Base-by-base conservation (phyloP, 768 basidiomycete genomes). In the Rhizopogon vinicolor region DNA sequence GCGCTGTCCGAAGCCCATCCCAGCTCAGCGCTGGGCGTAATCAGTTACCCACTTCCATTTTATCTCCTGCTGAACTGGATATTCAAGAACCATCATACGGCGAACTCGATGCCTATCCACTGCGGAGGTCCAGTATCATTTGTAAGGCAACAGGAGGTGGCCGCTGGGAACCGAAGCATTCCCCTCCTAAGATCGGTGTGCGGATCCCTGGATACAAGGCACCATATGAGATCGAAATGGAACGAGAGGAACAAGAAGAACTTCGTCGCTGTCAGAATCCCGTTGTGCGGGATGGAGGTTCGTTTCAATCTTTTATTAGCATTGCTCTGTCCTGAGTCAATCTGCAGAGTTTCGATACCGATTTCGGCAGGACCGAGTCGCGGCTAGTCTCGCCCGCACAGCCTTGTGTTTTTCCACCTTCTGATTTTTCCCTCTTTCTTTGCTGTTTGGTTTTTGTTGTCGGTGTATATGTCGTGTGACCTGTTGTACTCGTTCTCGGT, bases 91-190 rank as follows among this genome's bases (percentile, higher is more conserved):
- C 75, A 53, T 82, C 82, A 1, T 83, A 81, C 54, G 87, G 87
- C 57, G 87, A 87, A 65, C 77, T 91, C 29, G 84, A 84, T 50
- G 79, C 85, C 1, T 91, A 91, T 61, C 89, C 89, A 2, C 80
- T 91, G 19, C 76, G 79, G 42, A 81, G 83, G 53, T 80, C 84
- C 3, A 82, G 80, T 61, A 74, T 79, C 48, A 76, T 89, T 13
- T 92, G 89, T 73, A 92, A 91, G 62, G 86, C 85, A 1, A 81
- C 82, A 18, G 89, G 90, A 44, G 88, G 88, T 13, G 89, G 89
- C 14, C 82, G 90, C 35, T 91, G 89, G 89, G 80, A 82, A 60
- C 89, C 90, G 35, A 86, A 84, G 62, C 78, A 77, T 31, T 68
- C 70, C 9, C 72, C 77, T 1, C 72, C 71, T 0, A 63, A 58